A percentile compares a stretch with the other conserved stretches of the same genome.
Conservation (phyloP, 208 protist species). For the Crithidia acanthocephali region DNA sequence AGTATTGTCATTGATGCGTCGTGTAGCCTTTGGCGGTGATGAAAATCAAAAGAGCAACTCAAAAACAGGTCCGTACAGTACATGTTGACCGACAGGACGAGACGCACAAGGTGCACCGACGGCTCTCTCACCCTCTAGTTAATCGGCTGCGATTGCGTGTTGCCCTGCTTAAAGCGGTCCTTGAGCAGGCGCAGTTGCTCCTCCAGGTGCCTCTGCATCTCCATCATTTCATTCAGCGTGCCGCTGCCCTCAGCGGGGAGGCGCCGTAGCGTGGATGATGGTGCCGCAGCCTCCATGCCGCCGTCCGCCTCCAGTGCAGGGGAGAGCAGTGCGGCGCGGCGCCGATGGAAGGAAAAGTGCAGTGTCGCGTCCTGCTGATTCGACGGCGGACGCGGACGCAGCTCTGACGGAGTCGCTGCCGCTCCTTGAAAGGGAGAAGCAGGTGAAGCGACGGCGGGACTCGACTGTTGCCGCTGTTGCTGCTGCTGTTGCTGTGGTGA, state of each 20-base stretch:
- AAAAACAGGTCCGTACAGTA: neutral
- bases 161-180: constrained; percentile 20
- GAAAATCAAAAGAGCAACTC: neutral
- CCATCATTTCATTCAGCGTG: constrained; percentile 15
- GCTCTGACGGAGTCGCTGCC: neutral
- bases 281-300: neutral
- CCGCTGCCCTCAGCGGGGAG: neutral
- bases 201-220: constrained; percentile 26
- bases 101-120: neutral
- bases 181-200: constrained; percentile 24
- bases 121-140: neutral
- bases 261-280: neutral
- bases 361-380: neutral
- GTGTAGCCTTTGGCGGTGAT: too few relatives aligned
- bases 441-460: neutral
- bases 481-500: too few relatives aligned
- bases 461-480: too few relatives aligned
- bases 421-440: too few relatives aligned
- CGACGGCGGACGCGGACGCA: neutral
- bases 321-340: constrained; percentile 11
- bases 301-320: constrained; percentile 12
- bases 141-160: neutral
- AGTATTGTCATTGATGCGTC: too few relatives aligned
- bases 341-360: constrained; percentile 5
- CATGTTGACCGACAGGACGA: neutral